Conservation (phyloP, 768 basidiomycete species). For the Boletus subcaerulescens region DNA sequence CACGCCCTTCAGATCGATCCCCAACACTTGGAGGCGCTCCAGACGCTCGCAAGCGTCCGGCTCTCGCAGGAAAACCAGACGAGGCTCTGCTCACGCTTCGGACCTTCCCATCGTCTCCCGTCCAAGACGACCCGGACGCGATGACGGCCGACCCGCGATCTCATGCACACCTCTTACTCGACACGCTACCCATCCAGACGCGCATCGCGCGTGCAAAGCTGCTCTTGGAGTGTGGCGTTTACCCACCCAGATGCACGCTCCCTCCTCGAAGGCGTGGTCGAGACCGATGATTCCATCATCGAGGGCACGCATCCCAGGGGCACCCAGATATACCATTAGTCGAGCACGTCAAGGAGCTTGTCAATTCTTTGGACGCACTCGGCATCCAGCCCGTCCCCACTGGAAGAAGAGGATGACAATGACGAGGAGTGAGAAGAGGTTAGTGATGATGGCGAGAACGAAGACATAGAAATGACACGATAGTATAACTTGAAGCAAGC, state of each 20-base stretch:
- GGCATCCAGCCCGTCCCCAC: conserved; percentile 62
- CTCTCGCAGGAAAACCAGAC: conserved; percentile 83
- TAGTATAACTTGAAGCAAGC: background rate
- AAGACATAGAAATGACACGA: conserved; percentile 57
- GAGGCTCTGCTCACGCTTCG: conserved; percentile 57
- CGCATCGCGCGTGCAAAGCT: conserved; percentile 76
- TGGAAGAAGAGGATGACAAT: conserved; percentile 41
- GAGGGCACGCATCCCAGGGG: conserved; percentile 75
- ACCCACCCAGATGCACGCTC: conserved; percentile 65
- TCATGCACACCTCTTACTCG: conserved; percentile 34
- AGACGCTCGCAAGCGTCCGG: conserved; percentile 79
- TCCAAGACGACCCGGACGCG: background rate
- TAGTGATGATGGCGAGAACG: conserved; percentile 52
- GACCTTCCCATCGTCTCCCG: conserved; percentile 17
- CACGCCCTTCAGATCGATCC: conserved; percentile 74
- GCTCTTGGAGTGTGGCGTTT: conserved; percentile 73
- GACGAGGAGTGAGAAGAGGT: conserved; percentile 59
- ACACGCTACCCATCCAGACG: conserved; percentile 56
- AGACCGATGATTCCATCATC: conserved; percentile 79
- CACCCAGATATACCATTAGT: conserved; percentile 76
- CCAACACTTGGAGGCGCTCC: conserved; percentile 73
- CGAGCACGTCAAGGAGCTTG: conserved; percentile 72
- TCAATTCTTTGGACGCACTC: conserved; percentile 59
- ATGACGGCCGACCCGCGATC: conserved; percentile 19
- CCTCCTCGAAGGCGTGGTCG: conserved; percentile 75